Evolutionary conservation across 441 rosid genomes (phyloP).

Genomic region (Theobroma grandiflorum): DNA sequence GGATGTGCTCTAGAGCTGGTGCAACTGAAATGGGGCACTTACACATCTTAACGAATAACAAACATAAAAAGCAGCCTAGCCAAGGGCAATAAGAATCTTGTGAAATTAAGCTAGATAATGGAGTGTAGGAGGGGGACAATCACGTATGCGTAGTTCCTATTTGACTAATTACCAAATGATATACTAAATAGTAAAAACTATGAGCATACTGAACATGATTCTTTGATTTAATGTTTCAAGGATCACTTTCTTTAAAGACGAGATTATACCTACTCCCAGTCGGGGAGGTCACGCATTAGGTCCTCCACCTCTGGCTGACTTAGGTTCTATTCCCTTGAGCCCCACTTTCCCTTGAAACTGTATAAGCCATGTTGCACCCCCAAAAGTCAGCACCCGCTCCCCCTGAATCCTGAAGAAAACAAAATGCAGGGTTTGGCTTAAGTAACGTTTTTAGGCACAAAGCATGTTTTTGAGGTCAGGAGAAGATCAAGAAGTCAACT

Average conservation of each 20-base stretch:
- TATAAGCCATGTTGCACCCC: not conserved
- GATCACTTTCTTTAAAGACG: not conserved
- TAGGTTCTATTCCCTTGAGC: not conserved
- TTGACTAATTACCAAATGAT: not conserved
- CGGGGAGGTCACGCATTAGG: not conserved
- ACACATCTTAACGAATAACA: constrained; percentile 13
- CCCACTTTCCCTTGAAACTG: not conserved
- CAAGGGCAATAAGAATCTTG: constrained; percentile 29
- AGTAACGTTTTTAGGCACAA: not conserved
- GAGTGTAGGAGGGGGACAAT: not conserved
- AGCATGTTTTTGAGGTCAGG: not conserved
- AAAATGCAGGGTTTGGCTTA: not conserved
- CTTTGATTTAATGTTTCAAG: not conserved
- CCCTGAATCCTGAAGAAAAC: not conserved
- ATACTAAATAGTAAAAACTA: too few relatives aligned
- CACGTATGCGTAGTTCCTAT: not conserved
- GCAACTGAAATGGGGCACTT: constrained; percentile 32
- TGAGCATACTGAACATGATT: not conserved
- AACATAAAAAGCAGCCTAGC: constrained; percentile 14
- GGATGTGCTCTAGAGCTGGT: constrained; percentile 27
- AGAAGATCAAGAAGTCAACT: not conserved
- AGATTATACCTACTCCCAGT: not conserved
- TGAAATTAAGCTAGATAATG: constrained; percentile 27
- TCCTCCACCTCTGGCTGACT: not conserved
- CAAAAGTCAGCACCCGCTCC: not conserved